These are phyloP conservation scores for Terfezia boudieri DNA, from an alignment of 495 filamentous ascomycete genomes.

Conservation along the genomic window DNA sequence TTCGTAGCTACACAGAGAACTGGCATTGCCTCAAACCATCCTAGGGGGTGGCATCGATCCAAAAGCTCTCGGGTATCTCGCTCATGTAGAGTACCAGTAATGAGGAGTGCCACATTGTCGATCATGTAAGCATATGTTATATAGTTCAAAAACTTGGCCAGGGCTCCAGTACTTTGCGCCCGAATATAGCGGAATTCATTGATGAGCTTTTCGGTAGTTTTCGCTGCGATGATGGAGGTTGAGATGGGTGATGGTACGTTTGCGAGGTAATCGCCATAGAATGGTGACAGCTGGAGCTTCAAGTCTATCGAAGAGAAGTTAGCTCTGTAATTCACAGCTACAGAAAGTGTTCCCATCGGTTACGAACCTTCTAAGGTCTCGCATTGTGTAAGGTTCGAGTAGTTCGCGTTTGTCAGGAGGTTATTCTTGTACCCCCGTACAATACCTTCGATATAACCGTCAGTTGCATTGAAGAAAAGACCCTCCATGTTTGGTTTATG, in stretches of 20 bases:
- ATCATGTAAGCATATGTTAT: constrained; percentile 99
- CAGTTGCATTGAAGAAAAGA: constrained; percentile 85
- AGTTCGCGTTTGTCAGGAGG: constrained; percentile 76
- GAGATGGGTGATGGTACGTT: constrained; percentile 90
- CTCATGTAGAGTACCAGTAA: constrained; percentile 94
- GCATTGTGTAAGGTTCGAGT: constrained; percentile 92
- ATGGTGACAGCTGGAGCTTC: constrained; percentile 85
- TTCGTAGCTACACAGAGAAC: constrained; percentile 94
- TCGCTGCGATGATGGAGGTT: constrained; percentile 79
- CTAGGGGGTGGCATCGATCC: constrained; percentile 87
- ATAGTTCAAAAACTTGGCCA: constrained; percentile 89
- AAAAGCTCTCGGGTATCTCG: constrained; percentile 89
- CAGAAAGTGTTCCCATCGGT: background rate
- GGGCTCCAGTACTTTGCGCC: constrained; percentile 70
- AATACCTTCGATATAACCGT: constrained; percentile 94
- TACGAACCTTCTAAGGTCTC: constrained; percentile 76
- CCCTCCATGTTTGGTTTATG: constrained; percentile 50
- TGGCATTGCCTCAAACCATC: constrained; percentile 98
- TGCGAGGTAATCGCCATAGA: constrained; percentile 93
- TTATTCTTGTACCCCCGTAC: constrained; percentile 90
- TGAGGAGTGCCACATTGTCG: constrained; percentile 94
- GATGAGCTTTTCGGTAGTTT: constrained; percentile 93
- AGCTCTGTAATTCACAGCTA: background rate
- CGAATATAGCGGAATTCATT: constrained; percentile 91
- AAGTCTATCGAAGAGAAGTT: constrained; percentile 38